Base-by-base conservation (phyloP, 179 eudicot species). In the Patellifolia procumbens region DNA sequence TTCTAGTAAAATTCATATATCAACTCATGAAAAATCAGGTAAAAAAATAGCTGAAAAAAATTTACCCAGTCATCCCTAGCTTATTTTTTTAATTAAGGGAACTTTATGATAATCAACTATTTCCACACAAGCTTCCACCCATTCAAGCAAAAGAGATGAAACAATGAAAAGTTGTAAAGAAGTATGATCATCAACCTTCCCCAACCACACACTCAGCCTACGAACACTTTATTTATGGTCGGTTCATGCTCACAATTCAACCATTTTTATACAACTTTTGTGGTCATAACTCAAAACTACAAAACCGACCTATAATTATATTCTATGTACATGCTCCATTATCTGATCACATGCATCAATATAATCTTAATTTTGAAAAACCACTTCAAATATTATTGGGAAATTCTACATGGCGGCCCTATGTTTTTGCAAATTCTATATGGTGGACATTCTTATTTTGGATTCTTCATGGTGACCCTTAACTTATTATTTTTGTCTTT, bases 191-290 rank as follows among this genome's bases (percentile, higher is more conserved):
- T 12, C 59, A 76, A 24, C 42, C 45, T 51, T 51, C 58, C 31
- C 32, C 46, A 51, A 29, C 24, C 20, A 49, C 45, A 31, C 72
- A 51, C 37, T 69, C 24, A 52, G 52, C 73, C 55, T 59, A 31
- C 68, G 68, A 48, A 37, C n/a, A n/a, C 9, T 63, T 59, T 68
- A 60, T 16, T 66, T 42, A 60, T 80, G 83, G 83, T 63, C 79
- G 76, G 83, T 80, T 67, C 80, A 76, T 62, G 69, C 77, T 81
- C 32, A 56, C 12, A 68, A 55, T 51, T 52, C 63, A 68, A 48
- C 51, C 56, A 59, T 67, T 60, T 61, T 61, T 48, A 48, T 67
- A 70, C 35, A 31, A 34, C 32, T 66, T n/a, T 76, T 72, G 75
- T 62, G 75, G 72, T 58, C 65, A 48, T 53, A 42, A 62, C 24